Percentiles rank a stretch among this genome's conserved stretches.
Evolutionary conservation across 1,139 yeast species (phyloP).

Genomic region (Nakaseomyces uthaithaninus): DNA sequence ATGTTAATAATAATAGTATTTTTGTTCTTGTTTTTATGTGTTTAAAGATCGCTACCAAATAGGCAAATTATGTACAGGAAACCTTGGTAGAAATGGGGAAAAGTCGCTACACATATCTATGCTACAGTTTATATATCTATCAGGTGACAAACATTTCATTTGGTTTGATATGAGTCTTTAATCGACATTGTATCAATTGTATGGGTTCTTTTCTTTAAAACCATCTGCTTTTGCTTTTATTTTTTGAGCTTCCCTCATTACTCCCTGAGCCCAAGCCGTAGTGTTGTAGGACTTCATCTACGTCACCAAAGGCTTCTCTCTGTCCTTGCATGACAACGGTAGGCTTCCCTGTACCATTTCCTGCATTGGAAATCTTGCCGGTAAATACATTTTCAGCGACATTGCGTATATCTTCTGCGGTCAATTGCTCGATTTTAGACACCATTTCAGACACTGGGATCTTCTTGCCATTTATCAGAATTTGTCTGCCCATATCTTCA

Average conservation of each 20-base stretch:
- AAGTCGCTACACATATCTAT: too few species aligned
- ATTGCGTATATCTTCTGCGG: slow-evolving; percentile 56
- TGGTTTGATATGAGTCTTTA: too few species aligned
- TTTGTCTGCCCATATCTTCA: slow-evolving; percentile 93
- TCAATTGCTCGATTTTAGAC: slow-evolving; percentile 56
- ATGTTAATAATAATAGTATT: too few species aligned
- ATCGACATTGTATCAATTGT: too few species aligned
- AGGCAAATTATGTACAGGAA: too few species aligned
- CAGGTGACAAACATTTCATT: too few species aligned
- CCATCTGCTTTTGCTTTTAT: slow-evolving; percentile 18
- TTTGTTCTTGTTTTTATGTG: too few species aligned
- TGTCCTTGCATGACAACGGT: slow-evolving; percentile 87
- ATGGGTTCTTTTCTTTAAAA: slow-evolving; percentile 9
- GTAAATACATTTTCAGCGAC: slow-evolving; percentile 75
- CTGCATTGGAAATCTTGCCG: slow-evolving; percentile 47
- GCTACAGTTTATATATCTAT: too few species aligned
- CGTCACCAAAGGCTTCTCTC: slow-evolving; percentile 78
- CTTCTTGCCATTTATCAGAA: slow-evolving; percentile 72
- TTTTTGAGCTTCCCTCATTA: slow-evolving; percentile 10
- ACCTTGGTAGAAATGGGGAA: too few species aligned
- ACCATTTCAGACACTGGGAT: slow-evolving; percentile 84
- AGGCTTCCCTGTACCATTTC: slow-evolving; percentile 54
- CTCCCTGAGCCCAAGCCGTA: slow-evolving; percentile 65
- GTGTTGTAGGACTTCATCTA: slow-evolving; percentile 52
- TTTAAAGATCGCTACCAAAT: too few species aligned